Evolutionary conservation across 192 early-diverging fungal species (phyloP), one percentile per base, ranked within the genome.

Genomic region (Entomortierella lignicola): DNA sequence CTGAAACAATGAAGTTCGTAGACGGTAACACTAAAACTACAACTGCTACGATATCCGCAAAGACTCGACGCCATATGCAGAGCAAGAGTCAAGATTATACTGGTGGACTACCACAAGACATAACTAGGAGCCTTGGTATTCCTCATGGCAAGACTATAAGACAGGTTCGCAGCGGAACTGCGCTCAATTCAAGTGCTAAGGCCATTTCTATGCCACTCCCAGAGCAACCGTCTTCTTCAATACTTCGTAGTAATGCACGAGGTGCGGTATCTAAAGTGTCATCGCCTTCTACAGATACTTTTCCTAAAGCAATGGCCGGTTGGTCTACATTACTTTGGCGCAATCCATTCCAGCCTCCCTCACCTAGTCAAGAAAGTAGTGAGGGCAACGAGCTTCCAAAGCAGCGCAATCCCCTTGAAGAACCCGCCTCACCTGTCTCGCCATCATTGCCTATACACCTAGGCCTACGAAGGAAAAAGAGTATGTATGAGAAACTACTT

Each of bases 401-500:
- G 25, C 52, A 29, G 27, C 52, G 21, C 31, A 11, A 34, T 57
- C 18, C 7, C 3, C 55, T 34, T 8, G 55, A 57, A 8, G 44
- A 47, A 47, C 44, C 44, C 20, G 1, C 55, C 8, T 57, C 27
- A 6, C 27, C 30, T 18, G 2, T 4, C 34, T 10, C 20, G 31
- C 13, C 55, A 23, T 21, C 20, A n/a, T n/a, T n/a, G 31, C 1
- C 13, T n/a, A 1, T 21, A 30, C 17, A 34, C 17, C 30, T 4
- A 12, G 20, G 3, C 30, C 4, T 57, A 20, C 55, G 55, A 8
- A 57, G 55, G 55, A 57, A 57, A 18, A 29, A 30, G 20, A 57
- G 55, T 57, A 57, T 57, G 1, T 31, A 57, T 20, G 55, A 57
- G 20, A 57, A 57, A 17, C 31, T 57, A 20, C 34, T 57, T 34